Evolutionary conservation across 768 basidiomycete genomes (phyloP), one percentile per base, ranked within the genome.

Genomic region (Russula sp.): DNA sequence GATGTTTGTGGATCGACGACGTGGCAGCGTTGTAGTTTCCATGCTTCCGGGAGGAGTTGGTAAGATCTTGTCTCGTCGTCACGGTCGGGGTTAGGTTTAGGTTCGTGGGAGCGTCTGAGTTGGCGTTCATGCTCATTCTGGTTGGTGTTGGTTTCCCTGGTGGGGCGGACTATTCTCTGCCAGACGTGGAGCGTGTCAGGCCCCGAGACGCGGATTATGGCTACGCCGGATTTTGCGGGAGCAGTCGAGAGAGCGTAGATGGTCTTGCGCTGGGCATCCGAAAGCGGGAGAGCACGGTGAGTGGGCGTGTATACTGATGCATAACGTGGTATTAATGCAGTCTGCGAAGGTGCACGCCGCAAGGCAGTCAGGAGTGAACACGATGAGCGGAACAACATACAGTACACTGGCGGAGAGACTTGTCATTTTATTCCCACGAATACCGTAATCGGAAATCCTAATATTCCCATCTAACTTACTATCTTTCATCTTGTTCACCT

Each of bases 231-330:
- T 66, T 87, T 92, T 1, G 92, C 94, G 2, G 89, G 85, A 1
- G 93, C 90, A 0, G 92, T 94, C 0, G 93, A 91, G 30, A 94
- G 79, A 1, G 93, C 94, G 72, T 89, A 96, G 52, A 96, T 91
- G 2, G 94, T 95, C 26, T 75, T 71, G n/a, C 80, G 77, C 72
- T 91, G 88, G 6, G 86, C 75, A 52, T 80, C 78, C 13, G 81
- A 81, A 49, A 68, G 73, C 0, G 73, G 71, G 8, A 73, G 68
- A 5, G 59, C 16, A 40, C n/a, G 5, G 24, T 13, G 42, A 10
- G 32, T 34, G 24, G 38, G 40, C 4, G 52, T 55, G 13, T 20
- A 16, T 20, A 28, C 1, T 7, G 10, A 20, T 9, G 32, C 9
- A 18, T 36, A 36, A 38, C 50, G 20, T 18, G 2, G 7, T 34